Evolutionary conservation across 768 basidiomycete genomes (phyloP), one percentile per base, ranked within the genome.

Genomic region (Amanita muscaria): DNA sequence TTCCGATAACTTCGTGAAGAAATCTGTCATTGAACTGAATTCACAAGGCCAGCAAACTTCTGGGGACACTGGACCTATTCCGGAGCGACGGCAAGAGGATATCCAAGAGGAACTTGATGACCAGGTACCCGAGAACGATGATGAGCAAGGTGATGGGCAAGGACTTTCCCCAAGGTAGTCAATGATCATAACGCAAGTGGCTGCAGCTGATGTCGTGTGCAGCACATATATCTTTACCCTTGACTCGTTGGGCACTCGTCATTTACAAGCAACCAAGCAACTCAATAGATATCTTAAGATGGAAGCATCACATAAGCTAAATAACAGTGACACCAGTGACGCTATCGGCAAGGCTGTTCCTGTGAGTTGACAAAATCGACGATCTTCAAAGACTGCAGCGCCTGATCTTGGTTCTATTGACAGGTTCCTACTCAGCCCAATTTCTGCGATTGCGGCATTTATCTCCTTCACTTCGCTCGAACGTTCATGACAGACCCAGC

Each of bases 401-500:
- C n/a, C 18, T 38, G 5, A 32, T 25, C 23, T 23, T 14, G 48
- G 27, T 35, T 11, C 30, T 19, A 36, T n/a, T 36, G 31, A 2
- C 51, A 94, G 89, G 88, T 92, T 3, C 94, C 94, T 3, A 66
- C 69, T 18, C 96, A 99, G 57, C 78, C 79, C 12, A 97, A 98
- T 57, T 88, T 70, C 51, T 88, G 82, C 56, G 93, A 97, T 59
- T 99, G 96, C 53, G 96, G 96, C 5, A 59, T 96, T 22, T 99
- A 88, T 60, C 70, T 98, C 10, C 67, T 98, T 9, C 91, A 98
- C 56, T 89, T 89, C 40, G 85, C 82, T 6, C 68, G 80, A 53
- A 77, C 76, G 0, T 88, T 98, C 56, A 76, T 96, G 61, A 63
- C 57, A 6, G 64, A 83, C 42, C 84, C 89, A 0, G 55, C 60